Evolutionary conservation across 2,329 filamentous ascomycete species (phyloP).

Genomic region (Pestalotiopsis sp.): DNA sequence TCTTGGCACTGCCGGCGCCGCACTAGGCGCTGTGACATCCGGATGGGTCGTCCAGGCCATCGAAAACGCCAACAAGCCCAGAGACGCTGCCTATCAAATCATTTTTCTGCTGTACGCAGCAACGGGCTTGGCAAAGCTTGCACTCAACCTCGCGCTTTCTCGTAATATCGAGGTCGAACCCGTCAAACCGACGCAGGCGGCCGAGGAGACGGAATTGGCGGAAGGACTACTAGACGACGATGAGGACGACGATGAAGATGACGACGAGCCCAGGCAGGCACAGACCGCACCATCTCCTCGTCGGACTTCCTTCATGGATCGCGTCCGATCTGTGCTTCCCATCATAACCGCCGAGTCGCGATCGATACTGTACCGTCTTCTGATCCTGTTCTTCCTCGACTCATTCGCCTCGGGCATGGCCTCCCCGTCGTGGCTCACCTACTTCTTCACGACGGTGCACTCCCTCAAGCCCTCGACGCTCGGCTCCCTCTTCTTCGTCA

Average conservation of each 20-base stretch:
- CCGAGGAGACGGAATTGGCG: too few relatives aligned
- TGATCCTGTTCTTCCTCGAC: slow-evolving; percentile 70
- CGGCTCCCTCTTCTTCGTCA: slow-evolving; percentile 23
- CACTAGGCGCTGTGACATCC: slow-evolving; percentile 58
- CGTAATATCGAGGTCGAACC: too few relatives aligned
- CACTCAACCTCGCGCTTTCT: slow-evolving; percentile 14
- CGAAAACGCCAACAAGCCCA: slow-evolving; percentile 24
- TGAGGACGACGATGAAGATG: slow-evolving; percentile 34
- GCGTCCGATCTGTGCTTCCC: background rate
- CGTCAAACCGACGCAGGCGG: too few relatives aligned
- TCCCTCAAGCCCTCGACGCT: slow-evolving; percentile 21
- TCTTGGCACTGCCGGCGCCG: slow-evolving; percentile 58
- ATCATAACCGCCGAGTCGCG: background rate
- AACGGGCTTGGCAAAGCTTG: slow-evolving; percentile 57
- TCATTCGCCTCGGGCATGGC: slow-evolving; percentile 46
- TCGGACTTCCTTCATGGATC: background rate
- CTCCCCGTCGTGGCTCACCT: slow-evolving; percentile 22
- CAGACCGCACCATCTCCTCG: background rate
- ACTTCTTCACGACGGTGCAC: slow-evolving; percentile 25
- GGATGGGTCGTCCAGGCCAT: slow-evolving; percentile 60
- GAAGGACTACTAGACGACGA: too few relatives aligned
- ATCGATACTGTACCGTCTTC: background rate
- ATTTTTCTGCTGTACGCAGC: slow-evolving; percentile 55
- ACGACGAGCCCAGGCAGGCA: background rate
- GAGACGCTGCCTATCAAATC: background rate